A percentile compares a stretch with the other conserved stretches of the same genome.
These are phyloP conservation scores for Capsicum chinense DNA, from an alignment of 257 asterid genomes.

Conservation along the genomic window DNA sequence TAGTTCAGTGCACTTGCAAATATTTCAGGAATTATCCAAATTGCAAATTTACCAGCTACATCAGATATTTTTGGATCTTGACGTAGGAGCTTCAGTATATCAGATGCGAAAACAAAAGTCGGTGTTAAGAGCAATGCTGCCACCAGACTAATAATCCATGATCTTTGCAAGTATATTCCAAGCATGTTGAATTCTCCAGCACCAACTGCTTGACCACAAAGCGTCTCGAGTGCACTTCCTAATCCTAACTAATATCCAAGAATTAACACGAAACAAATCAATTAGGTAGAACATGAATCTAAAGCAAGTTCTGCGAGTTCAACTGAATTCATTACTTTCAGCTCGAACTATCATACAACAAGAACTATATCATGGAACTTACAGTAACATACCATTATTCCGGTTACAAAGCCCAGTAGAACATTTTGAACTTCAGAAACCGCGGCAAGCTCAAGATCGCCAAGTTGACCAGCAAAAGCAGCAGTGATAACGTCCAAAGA, in stretches of 20 bases:
- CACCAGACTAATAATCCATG: conserved; percentile 37
- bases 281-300: neutral
- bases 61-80: conserved; percentile 36
- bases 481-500: conserved; percentile 36
- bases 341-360: neutral
- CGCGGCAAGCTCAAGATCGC: conserved; percentile 45
- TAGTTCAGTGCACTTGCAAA: conserved; percentile 35
- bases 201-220: conserved; percentile 50
- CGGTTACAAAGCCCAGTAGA: conserved; percentile 38
- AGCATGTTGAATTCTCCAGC: conserved; percentile 41
- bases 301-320: neutral
- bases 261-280: neutral
- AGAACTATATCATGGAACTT: neutral
- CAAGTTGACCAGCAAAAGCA: conserved; percentile 46
- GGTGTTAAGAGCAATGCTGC: conserved; percentile 36
- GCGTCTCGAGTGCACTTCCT: conserved; percentile 50
- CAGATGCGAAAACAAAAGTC: conserved; percentile 27
- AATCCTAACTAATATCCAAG: conserved; percentile 40
- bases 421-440: conserved; percentile 43
- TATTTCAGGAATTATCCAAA: conserved; percentile 38
- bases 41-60: conserved; percentile 39
- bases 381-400: conserved; percentile 37
- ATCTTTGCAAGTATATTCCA: conserved; percentile 47
- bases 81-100: conserved; percentile 27
- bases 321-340: neutral